These are phyloP conservation scores for Saccharum officinarum DNA, from an alignment of 176 grass and related monocot genomes.

Conservation along the genomic window DNA sequence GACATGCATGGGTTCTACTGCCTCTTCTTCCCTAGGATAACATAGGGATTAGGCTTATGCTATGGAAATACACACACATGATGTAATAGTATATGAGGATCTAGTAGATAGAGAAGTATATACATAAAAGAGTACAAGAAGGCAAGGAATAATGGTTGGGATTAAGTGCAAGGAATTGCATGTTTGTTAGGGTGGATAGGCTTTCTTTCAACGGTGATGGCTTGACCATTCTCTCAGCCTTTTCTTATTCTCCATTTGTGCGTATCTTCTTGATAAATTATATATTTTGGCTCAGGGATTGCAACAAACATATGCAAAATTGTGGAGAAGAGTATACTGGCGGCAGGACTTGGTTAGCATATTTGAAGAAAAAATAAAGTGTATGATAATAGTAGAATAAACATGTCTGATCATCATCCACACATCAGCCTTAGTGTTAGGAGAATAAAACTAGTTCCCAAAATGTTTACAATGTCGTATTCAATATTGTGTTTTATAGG, in stretches of 20 bases:
- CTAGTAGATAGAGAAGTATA: no score
- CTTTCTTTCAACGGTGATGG: slow-evolving; percentile 25
- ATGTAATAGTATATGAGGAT: no score
- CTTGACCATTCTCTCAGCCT: neutral
- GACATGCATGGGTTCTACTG: no score
- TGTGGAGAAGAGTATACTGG: neutral
- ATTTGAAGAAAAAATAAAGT: neutral
- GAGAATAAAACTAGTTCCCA: neutral
- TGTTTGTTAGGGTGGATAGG: slow-evolving; percentile 31
- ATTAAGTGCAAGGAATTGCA: slow-evolving; percentile 6
- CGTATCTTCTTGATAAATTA: neutral
- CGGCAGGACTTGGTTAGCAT: neutral
- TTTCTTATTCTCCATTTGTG: neutral
- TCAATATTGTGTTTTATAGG: neutral
- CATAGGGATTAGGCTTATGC: no score
- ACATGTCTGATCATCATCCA: neutral
- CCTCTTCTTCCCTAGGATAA: no score
- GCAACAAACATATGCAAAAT: neutral
- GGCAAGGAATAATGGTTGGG: neutral
- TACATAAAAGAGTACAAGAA: no score
- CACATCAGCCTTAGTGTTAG: neutral
- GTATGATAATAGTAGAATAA: neutral
- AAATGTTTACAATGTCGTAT: neutral
- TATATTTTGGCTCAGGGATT: neutral
- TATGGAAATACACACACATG: no score